Conservation (phyloP, 139 green algal species). For the Bryopsis sp. region DNA sequence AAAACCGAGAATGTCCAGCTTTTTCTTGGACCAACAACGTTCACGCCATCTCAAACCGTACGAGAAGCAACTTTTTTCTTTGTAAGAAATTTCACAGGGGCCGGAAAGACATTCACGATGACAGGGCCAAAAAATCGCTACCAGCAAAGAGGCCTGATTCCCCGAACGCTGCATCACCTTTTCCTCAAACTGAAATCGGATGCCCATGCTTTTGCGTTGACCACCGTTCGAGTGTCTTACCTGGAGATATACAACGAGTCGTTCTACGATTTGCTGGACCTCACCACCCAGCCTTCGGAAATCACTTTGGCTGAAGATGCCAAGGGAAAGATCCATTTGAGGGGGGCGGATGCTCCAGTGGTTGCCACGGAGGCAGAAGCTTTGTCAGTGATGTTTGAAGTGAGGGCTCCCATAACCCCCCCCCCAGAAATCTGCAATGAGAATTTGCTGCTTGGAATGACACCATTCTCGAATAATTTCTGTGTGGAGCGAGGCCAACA, state of each 20-base stretch:
- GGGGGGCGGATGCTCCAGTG: slow-evolving; percentile 29
- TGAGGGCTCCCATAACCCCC: slow-evolving; percentile 14
- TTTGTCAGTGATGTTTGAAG: slow-evolving; percentile 55
- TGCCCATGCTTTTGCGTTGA: no score
- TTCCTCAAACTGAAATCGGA: slow-evolving; percentile 37
- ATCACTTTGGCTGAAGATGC: slow-evolving; percentile 18
- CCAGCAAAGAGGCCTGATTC: slow-evolving; percentile 52
- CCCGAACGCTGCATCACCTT: slow-evolving; percentile 36
- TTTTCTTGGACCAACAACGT: no score
- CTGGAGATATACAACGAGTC: slow-evolving; percentile 19
- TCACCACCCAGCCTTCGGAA: slow-evolving; percentile 41
- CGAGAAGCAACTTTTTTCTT: no score
- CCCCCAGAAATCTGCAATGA: neutral
- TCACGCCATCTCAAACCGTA: no score
- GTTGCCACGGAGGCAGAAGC: slow-evolving; percentile 48
- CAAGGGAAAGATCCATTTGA: neutral
- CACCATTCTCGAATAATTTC: no score
- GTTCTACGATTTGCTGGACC: slow-evolving; percentile 25
- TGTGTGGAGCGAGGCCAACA: no score
- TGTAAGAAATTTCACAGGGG: no score
- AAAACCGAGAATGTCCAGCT: no score
- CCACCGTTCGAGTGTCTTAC: slow-evolving; percentile 20
- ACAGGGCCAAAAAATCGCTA: slow-evolving; percentile 34
- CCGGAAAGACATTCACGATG: no score
- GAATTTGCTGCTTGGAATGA: no score